These are phyloP conservation scores for Oenanthe sinensis DNA, from an alignment of 129 eudicot species.

Conservation along the genomic window DNA sequence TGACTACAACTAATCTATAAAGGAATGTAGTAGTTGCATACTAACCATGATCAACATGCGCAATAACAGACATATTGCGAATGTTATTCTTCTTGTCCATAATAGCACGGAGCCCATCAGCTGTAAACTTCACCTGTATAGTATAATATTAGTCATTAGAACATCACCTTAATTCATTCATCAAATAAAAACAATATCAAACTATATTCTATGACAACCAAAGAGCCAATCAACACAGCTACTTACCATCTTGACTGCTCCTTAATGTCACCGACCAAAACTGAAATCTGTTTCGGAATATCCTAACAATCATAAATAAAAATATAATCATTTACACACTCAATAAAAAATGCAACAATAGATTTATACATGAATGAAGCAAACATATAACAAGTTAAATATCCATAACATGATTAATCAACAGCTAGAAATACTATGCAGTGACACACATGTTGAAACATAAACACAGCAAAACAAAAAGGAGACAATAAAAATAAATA, in stretches of 20 bases:
- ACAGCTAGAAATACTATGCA: no score
- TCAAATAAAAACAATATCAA: background rate
- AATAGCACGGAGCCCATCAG: conserved; percentile 50
- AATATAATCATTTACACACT: no score
- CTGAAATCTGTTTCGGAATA: background rate
- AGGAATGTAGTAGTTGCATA: background rate
- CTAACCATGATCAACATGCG: conserved; percentile 77
- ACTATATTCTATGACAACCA: background rate
- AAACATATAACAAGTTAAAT: no score
- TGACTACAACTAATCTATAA: background rate
- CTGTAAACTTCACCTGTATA: conserved; percentile 4
- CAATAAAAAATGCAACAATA: no score
- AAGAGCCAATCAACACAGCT: background rate
- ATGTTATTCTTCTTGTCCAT: conserved; percentile 73
- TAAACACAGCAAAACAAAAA: no score
- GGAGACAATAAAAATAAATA: no score
- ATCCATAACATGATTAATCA: no score
- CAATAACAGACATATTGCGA: conserved; percentile 83
- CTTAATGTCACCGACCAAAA: background rate
- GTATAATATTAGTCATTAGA: background rate
- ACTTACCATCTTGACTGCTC: conserved; percentile 6
- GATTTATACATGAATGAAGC: no score
- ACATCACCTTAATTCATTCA: background rate
- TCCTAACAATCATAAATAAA: background rate
- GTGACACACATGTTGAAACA: no score